Evolutionary conservation across 176 grass and related monocot genomes (phyloP).

Genomic region (Cenchrus purpureus): DNA sequence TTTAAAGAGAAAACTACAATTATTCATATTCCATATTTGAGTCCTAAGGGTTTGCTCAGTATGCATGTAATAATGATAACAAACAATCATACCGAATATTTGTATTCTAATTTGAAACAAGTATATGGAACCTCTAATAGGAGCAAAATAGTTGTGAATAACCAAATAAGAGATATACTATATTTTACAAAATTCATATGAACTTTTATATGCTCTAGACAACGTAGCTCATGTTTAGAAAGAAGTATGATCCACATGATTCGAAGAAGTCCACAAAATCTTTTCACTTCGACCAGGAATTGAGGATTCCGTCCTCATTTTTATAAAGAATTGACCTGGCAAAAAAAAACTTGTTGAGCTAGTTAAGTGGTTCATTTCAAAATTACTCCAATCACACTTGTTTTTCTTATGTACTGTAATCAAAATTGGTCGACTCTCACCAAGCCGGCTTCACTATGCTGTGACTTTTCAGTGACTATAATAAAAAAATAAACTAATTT

Average conservation of each 20-base stretch:
- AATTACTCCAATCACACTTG: not conserved
- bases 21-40: not conserved
- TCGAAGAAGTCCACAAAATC: not conserved
- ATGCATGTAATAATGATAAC: not conserved
- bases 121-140: not conserved
- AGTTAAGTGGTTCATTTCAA: not conserved
- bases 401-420: not conserved
- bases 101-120: not conserved
- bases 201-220: not conserved
- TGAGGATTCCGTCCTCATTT: not conserved
- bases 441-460: not conserved
- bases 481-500: no score
- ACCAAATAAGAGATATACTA: not conserved
- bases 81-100: not conserved
- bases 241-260: not conserved
- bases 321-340: not conserved
- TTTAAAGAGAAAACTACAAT: not conserved
- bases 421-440: not conserved
- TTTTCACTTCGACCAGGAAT: not conserved
- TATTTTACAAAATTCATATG: not conserved
- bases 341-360: not conserved
- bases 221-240: not conserved
- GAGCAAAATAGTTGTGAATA: not conserved
- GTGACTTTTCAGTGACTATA: no score
- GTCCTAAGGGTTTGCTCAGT: not conserved